Percentiles rank a stretch among this genome's conserved stretches.
Conservation (phyloP, 257 asterid species). For the Schizonepeta tenuifolia region DNA sequence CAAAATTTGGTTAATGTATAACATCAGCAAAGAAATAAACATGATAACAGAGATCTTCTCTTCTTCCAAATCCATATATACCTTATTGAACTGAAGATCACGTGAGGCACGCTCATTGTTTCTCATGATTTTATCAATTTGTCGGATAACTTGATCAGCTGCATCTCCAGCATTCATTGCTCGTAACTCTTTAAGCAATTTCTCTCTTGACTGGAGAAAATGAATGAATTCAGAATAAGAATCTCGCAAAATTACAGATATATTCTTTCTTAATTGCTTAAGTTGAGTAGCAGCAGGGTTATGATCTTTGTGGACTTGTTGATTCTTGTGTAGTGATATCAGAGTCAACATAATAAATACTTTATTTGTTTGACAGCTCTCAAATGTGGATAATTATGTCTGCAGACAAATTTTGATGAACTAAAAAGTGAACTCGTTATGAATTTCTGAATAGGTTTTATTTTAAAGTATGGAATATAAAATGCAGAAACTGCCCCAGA, state of each 20-base stretch:
- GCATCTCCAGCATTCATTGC: constrained; percentile 98
- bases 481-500: neutral
- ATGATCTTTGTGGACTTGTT: constrained; percentile 1
- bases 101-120: constrained; percentile 80
- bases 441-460: neutral
- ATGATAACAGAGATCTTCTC: neutral
- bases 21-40: constrained; percentile 30
- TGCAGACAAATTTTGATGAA: constrained; percentile 5
- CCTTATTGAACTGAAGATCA: constrained; percentile 79
- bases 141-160: constrained; percentile 93
- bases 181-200: constrained; percentile 77
- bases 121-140: constrained; percentile 83
- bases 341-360: too few species aligned
- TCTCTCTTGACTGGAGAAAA: constrained; percentile 77
- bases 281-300: constrained; percentile 12
- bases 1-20: neutral
- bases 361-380: neutral
- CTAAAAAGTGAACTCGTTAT: constrained; percentile 12
- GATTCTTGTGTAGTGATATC: neutral
- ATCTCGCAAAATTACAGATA: constrained; percentile 16
- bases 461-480: constrained; percentile 12
- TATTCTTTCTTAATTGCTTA: neutral
- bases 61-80: constrained; percentile 30
- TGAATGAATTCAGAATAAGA: constrained; percentile 30
- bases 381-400: constrained; percentile 6